Base-by-base conservation (phyloP, 2,329 filamentous ascomycete species). In the Aaosphaeria pasadenensis region DNA sequence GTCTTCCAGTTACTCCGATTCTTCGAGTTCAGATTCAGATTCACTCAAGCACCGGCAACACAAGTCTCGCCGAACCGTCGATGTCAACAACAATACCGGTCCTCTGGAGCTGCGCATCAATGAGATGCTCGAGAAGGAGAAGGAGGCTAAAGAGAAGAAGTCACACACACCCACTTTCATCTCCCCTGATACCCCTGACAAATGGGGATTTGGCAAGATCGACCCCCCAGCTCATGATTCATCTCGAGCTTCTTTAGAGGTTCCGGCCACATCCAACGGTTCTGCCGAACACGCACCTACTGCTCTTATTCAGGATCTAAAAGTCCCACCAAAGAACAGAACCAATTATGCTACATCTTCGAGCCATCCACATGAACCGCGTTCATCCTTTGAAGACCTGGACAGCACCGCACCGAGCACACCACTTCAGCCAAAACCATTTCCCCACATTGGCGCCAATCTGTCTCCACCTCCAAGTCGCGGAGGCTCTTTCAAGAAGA, bases 41-140 rank as follows among this genome's bases (percentile, higher is more conserved):
- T 77, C 78, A n/a, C 71, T 79, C 32, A 59, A 62, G 55, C 50
- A 55, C 54, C 46, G 66, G 57, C 49, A 76, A 75, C 76, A 76
- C 42, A 75, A 79, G 30, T 76, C 78, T 43, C 76, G 74, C 45
- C 74, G 75, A 7, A 84, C 82, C 7, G 56, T 52, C 11, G 66
- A 70, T 11, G 57, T 62, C 11, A 67, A 71, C 11, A 66, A 73
- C 44, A 77, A 77, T 43, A 74, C 68, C 17, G 75, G 74, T 6
- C 74, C 76, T 5, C 62, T 79, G 24, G 72, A 74, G 45, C 60
- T 72, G 28, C 74, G 75, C 43, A 71, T 77, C 64, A 64, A 70
- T 41, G 56, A 66, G 7, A 58, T 77, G 53, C 67, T 78, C 44
- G 70, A 72, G 42, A 65, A 71, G 41, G 33, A 36, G 33, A 24